These are phyloP conservation scores for Mycena polygramma DNA, from an alignment of 768 basidiomycete genomes.

Conservation along the genomic window DNA sequence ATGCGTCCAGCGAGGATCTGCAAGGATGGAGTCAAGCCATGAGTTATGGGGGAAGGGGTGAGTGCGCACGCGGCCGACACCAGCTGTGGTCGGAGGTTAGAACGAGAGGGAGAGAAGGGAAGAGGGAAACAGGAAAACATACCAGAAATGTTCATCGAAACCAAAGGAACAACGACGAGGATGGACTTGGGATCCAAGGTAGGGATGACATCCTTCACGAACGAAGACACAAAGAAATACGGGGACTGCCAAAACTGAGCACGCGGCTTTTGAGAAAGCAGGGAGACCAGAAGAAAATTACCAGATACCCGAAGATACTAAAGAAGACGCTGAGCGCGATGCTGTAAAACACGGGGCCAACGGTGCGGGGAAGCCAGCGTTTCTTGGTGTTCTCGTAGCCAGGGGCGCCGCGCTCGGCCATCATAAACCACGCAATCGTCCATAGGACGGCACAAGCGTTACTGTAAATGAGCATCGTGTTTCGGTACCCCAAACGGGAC, in stretches of 20 bases:
- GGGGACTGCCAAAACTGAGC: conserved; percentile 34
- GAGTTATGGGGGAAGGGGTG: background rate
- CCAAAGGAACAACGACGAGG: conserved; percentile 39
- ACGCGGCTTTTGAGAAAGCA: background rate
- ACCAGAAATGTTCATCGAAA: conserved; percentile 43
- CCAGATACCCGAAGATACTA: conserved; percentile 43
- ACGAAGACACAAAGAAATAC: conserved; percentile 42
- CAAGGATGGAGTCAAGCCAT: background rate
- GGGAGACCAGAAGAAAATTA: background rate
- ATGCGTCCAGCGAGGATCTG: conserved; percentile 51
- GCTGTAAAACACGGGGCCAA: conserved; percentile 47
- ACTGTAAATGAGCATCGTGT: conserved; percentile 49
- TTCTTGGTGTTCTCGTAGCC: conserved; percentile 29
- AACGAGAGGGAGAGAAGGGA: background rate
- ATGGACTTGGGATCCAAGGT: conserved; percentile 37
- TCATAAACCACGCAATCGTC: conserved; percentile 45
- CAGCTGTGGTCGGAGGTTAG: conserved; percentile 26
- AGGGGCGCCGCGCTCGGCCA: conserved; percentile 45
- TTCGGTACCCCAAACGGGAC: conserved; percentile 45
- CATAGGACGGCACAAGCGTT: conserved; percentile 44
- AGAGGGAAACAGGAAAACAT: background rate
- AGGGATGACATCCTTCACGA: conserved; percentile 37
- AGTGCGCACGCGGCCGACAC: conserved; percentile 40
- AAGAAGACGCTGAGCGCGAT: conserved; percentile 48
- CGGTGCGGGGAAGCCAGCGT: conserved; percentile 41